phyloP scores from a whole-genome alignment of 768 basidiomycete species.

The Tulasnella sp. region DNA sequence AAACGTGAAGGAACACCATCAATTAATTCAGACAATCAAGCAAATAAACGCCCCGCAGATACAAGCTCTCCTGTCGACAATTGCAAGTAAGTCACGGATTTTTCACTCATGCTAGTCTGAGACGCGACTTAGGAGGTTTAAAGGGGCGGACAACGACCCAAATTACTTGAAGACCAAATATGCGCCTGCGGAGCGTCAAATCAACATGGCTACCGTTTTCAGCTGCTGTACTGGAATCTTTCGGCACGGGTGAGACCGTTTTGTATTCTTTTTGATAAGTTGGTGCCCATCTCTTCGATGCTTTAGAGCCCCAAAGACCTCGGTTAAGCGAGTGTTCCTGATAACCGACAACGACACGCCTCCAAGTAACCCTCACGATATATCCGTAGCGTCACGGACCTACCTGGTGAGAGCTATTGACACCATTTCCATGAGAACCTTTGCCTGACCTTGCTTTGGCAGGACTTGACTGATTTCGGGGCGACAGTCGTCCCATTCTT shows the following conservation, averaged over 20 bases:
- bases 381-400: conserved; percentile 19
- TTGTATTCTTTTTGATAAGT: not conserved
- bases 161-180: conserved; percentile 45
- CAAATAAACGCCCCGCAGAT: conserved; percentile 73
- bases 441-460: not conserved
- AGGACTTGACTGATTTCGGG: conserved; percentile 78
- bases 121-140: not conserved
- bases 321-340: conserved; percentile 85
- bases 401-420: conserved; percentile 32
- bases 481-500: conserved; percentile 82
- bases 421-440: not conserved
- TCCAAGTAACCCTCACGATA: conserved; percentile 20
- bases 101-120: not conserved
- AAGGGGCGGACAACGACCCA: conserved; percentile 59
- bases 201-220: conserved; percentile 82
- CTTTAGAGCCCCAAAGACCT: conserved; percentile 67
- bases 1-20: conserved; percentile 58
- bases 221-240: conserved; percentile 84
- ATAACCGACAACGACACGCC: conserved; percentile 88
- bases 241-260: conserved; percentile 59
- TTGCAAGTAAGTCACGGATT: conserved; percentile 48
- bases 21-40: conserved; percentile 62
- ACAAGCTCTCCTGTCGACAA: conserved; percentile 59
- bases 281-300: not conserved
- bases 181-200: conserved; percentile 47